Evolutionary conservation across 2,329 filamentous ascomycete genomes (phyloP).

Genomic region (Cadophora gregata): DNA sequence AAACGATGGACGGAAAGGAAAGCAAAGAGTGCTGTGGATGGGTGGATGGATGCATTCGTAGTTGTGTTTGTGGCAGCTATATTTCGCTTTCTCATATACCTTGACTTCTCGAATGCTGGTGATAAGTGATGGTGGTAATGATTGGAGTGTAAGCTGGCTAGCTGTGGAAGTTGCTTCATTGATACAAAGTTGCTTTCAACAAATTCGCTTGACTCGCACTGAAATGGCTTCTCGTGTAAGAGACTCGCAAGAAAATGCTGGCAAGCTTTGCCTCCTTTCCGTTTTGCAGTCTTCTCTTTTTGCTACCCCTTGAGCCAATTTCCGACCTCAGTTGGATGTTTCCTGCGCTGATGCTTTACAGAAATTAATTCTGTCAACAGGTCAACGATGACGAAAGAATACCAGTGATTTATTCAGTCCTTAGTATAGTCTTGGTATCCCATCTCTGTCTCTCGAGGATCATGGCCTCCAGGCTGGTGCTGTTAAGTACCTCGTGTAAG

Average conservation of each 20-base stretch:
- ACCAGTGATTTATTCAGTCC: too few species aligned
- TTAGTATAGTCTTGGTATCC: not conserved
- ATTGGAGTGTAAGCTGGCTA: not conserved
- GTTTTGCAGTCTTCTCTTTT: too few species aligned
- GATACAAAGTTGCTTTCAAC: not conserved
- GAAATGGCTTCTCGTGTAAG: not conserved
- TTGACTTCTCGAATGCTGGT: not conserved
- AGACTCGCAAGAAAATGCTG: not conserved
- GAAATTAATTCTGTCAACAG: too few species aligned
- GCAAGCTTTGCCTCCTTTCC: too few species aligned
- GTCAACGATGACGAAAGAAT: too few species aligned
- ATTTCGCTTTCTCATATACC: not conserved
- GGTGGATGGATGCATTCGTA: constrained; percentile 11
- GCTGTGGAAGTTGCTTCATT: not conserved
- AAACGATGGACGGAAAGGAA: not conserved
- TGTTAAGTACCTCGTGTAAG: not conserved
- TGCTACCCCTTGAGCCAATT: too few species aligned
- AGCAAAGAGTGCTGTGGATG: not conserved
- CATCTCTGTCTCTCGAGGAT: not conserved
- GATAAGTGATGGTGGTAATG: not conserved
- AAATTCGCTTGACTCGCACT: not conserved
- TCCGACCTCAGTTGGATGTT: too few species aligned
- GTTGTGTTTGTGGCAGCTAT: constrained; percentile 13
- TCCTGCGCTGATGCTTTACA: too few species aligned
- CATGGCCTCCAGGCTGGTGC: too few species aligned